Conservation (phyloP, 2,329 filamentous ascomycete species). For the Nemania sp. region DNA sequence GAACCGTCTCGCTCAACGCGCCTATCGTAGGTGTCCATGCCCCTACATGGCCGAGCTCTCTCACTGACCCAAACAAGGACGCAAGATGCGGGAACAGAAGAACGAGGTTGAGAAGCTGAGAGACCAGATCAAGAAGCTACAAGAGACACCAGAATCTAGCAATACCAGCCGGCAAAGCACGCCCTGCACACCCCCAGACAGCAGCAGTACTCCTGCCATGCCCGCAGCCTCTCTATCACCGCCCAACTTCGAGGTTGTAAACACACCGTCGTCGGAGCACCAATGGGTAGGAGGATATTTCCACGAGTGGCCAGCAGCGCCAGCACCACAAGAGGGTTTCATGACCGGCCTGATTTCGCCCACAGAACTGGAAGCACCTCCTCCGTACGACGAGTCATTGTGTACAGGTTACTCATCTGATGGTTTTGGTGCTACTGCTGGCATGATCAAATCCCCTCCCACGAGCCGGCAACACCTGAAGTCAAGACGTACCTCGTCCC, state of each 20-base stretch:
- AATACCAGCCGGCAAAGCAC: conserved; percentile 29
- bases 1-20: conserved; percentile 31
- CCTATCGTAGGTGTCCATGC: conserved; percentile 27
- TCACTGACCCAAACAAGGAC: conserved; percentile 24
- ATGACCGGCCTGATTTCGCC: conserved; percentile 28
- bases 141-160: conserved; percentile 30
- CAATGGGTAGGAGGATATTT: conserved; percentile 32
- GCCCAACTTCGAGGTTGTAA: conserved; percentile 25
- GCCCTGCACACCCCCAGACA: conserved; percentile 28
- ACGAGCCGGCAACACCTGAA: conserved; percentile 23
- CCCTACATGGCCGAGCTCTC: background rate
- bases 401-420: conserved; percentile 23
- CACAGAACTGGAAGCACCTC: conserved; percentile 21
- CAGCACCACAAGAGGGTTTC: conserved; percentile 24
- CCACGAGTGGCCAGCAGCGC: conserved; percentile 28
- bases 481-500: conserved; percentile 25
- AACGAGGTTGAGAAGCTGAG: conserved; percentile 34
- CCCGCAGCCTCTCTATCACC: conserved; percentile 25
- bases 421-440: conserved; percentile 13
- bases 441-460: conserved; percentile 24
- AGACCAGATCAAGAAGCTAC: conserved; percentile 32
- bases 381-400: conserved; percentile 26
- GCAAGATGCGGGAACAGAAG: conserved; percentile 34
- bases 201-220: conserved; percentile 17
- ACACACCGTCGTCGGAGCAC: conserved; percentile 25